Evolutionary conservation across 306 rosid genomes (phyloP).

Genomic region (Rubus idaeus): DNA sequence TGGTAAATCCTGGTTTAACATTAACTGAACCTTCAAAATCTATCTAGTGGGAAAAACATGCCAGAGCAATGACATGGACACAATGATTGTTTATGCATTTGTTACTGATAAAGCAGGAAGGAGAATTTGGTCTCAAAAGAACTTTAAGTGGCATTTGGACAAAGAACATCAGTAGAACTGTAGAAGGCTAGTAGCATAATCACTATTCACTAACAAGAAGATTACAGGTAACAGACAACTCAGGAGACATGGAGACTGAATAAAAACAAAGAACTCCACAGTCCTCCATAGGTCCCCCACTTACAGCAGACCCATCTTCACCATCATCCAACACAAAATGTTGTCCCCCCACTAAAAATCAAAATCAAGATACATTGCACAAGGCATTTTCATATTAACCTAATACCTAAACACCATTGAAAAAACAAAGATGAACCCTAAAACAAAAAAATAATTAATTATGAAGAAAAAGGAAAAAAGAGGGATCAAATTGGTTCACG

Average conservation of each 20-base stretch:
- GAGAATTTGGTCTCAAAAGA: slow-evolving; percentile 12
- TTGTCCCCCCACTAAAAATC: slow-evolving; percentile 28
- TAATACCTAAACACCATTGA: slow-evolving; percentile 29
- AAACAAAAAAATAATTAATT: slow-evolving; percentile 23
- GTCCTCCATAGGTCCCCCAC: slow-evolving; percentile 38
- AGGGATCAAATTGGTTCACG: slow-evolving; percentile 24
- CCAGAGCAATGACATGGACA: slow-evolving; percentile 3
- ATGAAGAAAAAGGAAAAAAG: slow-evolving; percentile 26
- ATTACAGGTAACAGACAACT: slow-evolving; percentile 40
- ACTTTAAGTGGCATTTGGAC: slow-evolving; percentile 37
- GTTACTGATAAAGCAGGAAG: background rate
- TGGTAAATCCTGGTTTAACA: background rate
- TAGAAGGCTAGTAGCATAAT: slow-evolving; percentile 16
- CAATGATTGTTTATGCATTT: slow-evolving; percentile 18
- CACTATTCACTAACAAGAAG: slow-evolving; percentile 38
- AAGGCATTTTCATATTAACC: slow-evolving; percentile 41
- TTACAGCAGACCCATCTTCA: slow-evolving; percentile 40
- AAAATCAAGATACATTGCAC: slow-evolving; percentile 32
- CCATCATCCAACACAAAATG: slow-evolving; percentile 39
- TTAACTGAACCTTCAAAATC: background rate
- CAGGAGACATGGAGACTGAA: slow-evolving; percentile 40
- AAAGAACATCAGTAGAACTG: slow-evolving; percentile 31
- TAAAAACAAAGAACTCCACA: slow-evolving; percentile 32
- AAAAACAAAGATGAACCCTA: slow-evolving; percentile 34
- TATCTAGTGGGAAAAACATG: background rate